Conservation (phyloP, 2,329 filamentous ascomycete genomes). For the Shiraia bambusicola region DNA sequence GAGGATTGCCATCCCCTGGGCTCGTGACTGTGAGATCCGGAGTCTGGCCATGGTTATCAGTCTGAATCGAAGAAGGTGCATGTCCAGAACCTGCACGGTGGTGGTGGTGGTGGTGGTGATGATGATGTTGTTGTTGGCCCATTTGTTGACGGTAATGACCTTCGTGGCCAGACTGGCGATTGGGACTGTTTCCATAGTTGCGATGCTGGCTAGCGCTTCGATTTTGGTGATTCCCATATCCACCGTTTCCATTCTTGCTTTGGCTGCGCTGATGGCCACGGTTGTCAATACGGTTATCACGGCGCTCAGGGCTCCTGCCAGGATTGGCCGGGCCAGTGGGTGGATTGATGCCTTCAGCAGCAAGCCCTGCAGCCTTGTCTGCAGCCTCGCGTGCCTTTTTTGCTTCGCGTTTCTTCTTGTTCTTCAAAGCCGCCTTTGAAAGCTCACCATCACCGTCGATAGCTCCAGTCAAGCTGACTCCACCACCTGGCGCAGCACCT, state of each 20-base stretch:
- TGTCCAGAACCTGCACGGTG: conserved; percentile 24
- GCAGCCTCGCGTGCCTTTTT: conserved; percentile 87
- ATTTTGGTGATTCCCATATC: conserved; percentile 25
- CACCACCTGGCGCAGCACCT: conserved; percentile 68
- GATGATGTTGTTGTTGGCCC: conserved; percentile 29
- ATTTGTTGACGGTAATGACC: conserved; percentile 28
- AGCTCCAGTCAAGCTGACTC: conserved; percentile 65
- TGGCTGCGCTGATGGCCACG: conserved; percentile 57
- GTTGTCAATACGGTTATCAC: conserved; percentile 54
- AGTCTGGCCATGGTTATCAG: conserved; percentile 35
- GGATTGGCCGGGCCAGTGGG: conserved; percentile 28
- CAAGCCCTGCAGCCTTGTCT: conserved; percentile 46
- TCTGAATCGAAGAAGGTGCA: conserved; percentile 32
- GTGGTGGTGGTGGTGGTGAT: conserved; percentile 31
- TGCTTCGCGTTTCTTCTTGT: conserved; percentile 96
- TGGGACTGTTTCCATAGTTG: conserved; percentile 34
- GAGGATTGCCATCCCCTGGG: conserved; percentile 61
- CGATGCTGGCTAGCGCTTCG: conserved; percentile 38
- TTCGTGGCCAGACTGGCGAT: conserved; percentile 32
- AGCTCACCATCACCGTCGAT: conserved; percentile 69
- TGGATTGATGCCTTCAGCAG: conserved; percentile 31
- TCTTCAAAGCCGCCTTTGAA: conserved; percentile 85
- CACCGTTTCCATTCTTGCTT: conserved; percentile 36
- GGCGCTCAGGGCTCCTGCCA: conserved; percentile 66
- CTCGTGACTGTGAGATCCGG: conserved; percentile 58